Conservation (phyloP, 208 protist genomes). For the Trypanosoma theileri region DNA sequence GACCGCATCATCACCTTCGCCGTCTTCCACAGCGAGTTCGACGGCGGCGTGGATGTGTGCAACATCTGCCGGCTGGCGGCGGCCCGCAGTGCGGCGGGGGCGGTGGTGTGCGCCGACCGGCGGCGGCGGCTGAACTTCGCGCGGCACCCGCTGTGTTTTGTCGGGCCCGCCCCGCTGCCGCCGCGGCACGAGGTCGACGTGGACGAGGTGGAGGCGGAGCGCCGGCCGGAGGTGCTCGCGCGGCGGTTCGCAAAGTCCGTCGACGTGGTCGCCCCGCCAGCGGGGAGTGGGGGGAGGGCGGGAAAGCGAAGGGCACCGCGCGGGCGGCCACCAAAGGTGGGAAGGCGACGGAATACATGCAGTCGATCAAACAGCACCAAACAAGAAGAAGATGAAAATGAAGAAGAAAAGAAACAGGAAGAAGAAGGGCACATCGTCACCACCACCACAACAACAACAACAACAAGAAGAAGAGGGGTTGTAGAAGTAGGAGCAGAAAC, state of each 20-base stretch:
- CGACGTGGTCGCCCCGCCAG: conserved; percentile 3
- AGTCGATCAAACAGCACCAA: no score
- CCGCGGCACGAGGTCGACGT: conserved; percentile 7
- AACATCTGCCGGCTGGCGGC: conserved; percentile 29
- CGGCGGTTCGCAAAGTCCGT: conserved; percentile 20
- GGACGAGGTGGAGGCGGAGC: conserved; percentile 21
- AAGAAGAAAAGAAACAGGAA: no score
- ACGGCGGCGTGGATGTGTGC: conserved; percentile 29
- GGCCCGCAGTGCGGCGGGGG: not conserved
- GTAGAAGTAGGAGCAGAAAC: no score
- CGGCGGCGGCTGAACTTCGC: conserved; percentile 1
- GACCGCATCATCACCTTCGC: conserved; percentile 30
- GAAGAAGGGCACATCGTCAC: no score
- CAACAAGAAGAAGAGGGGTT: no score
- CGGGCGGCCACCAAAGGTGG: no score
- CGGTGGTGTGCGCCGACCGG: conserved; percentile 2
- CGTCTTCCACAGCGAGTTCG: conserved; percentile 24
- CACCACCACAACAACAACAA: no score
- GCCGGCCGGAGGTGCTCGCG: not conserved
- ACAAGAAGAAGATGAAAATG: no score
- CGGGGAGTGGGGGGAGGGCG: no score
- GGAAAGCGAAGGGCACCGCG: not conserved
- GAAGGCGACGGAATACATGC: no score
- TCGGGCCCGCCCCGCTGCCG: conserved; percentile 16
- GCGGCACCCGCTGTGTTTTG: conserved; percentile 13